Evolutionary conservation across 768 basidiomycete genomes (phyloP), one percentile per base, ranked within the genome.

Genomic region (Auricularia sp.): DNA sequence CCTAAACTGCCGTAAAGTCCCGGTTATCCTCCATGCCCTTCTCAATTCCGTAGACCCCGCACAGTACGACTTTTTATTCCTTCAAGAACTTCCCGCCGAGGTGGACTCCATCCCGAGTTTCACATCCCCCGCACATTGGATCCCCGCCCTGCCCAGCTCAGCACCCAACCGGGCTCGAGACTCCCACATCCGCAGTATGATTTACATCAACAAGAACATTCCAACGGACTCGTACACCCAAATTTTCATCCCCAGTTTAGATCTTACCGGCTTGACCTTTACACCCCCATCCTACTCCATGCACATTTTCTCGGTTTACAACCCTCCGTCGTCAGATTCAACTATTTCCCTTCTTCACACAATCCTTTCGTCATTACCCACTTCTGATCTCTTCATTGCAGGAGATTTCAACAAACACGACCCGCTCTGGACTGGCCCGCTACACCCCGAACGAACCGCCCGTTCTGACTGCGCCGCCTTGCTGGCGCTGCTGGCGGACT

Each of bases 181-280:
- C 42, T 10, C 8, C 16, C 42, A 23, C 47, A 18, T 51, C 47
- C 47, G 47, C 21, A 51, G 47, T 51, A 18, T 51, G 10, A 51
- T 51, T 5, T 51, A 11, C 10, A 21, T 51, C 47, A 8, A 18
- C 47, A 51, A 8, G 47, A 5, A 16, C 47, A 51, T 51, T 51
- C 47, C 47, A 8, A 11, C 47, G 97, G 91, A 51, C 47, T 51
- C 66, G 86, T 81, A 39, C 53, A 33, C 18, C 39, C 39, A 16
- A 23, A 60, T 56, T 58, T 61, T 36, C 54, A 12, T 14, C 61
- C 61, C 47, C 35, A 54, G 29, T 18, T 18, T 51, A 8, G 47
- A 51, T 16, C 10, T 51, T 16, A 51, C 47, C 10, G 47, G 10
- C 47, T 5, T 51, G 16, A 11, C 47, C 4, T 51, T 51, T 16